A percentile compares a stretch with the other conserved stretches of the same genome.
Evolutionary conservation across 140 eudicot genomes (phyloP).

Genomic region (Senecio squalidus): DNA sequence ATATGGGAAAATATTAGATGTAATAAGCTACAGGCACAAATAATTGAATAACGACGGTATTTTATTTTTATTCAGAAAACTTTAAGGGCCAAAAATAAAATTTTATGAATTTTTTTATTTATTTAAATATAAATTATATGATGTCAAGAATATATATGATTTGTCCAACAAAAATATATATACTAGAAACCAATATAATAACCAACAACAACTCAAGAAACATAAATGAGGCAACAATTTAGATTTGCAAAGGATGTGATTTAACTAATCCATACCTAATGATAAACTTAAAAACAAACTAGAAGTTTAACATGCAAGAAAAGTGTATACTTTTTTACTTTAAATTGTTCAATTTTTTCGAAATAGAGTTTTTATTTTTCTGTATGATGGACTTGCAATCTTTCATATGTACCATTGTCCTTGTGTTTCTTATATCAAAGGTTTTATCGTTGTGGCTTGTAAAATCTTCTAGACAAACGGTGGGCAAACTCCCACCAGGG

Average conservation of each 20-base stretch:
- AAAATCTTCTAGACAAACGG: not conserved
- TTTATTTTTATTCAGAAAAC: no score
- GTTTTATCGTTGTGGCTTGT: slow-evolving; percentile 21
- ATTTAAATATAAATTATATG: no score
- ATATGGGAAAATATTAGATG: no score
- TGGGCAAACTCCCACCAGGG: slow-evolving; percentile 66
- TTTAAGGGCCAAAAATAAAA: no score
- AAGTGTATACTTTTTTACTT: slow-evolving; percentile 14
- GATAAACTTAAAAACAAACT: slow-evolving; percentile 12
- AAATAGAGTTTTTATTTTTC: not conserved
- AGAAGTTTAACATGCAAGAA: slow-evolving; percentile 15
- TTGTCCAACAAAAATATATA: no score
- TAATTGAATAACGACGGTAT: no score
- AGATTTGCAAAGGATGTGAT: slow-evolving; percentile 19
- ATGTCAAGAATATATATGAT: no score
- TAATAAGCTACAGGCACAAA: no score
- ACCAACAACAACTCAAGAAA: not conserved
- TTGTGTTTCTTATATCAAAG: slow-evolving; percentile 25
- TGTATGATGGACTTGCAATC: slow-evolving; percentile 6
- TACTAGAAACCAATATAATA: not conserved
- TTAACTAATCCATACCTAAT: slow-evolving; percentile 27
- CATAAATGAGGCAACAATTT: not conserved
- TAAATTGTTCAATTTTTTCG: slow-evolving; percentile 5
- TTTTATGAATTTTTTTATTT: no score
- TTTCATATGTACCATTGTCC: slow-evolving; percentile 19